These are phyloP conservation scores for Geranomyces michiganensis DNA, from an alignment of 192 early-diverging fungal species.

Conservation along the genomic window DNA sequence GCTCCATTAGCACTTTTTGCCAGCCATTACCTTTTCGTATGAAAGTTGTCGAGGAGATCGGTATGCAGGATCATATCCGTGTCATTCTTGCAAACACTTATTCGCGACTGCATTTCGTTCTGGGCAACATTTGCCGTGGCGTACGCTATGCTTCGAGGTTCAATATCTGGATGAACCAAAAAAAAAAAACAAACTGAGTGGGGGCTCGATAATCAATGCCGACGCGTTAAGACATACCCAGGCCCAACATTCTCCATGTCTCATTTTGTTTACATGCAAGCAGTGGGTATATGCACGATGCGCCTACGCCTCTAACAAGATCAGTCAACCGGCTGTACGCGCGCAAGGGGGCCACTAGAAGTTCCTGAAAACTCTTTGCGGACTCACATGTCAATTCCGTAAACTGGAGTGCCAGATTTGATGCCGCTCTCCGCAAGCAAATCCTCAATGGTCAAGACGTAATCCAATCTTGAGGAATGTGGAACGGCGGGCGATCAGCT, in stretches of 20 bases:
- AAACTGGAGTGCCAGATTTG: conserved; percentile 18
- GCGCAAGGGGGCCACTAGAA: background rate
- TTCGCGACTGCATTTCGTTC: conserved; percentile 64
- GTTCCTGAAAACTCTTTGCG: background rate
- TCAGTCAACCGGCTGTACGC: background rate
- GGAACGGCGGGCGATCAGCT: no score
- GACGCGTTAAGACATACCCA: conserved; percentile 51
- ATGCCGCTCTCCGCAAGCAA: conserved; percentile 40
- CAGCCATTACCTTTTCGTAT: background rate
- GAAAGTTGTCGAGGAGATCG: conserved; percentile 14
- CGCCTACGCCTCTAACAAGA: conserved; percentile 73
- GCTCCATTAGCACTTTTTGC: no score
- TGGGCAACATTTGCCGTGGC: conserved; percentile 66
- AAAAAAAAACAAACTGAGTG: no score
- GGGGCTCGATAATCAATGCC: no score
- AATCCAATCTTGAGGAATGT: conserved; percentile 57
- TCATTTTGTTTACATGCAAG: conserved; percentile 64
- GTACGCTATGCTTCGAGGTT: conserved; percentile 59
- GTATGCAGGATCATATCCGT: conserved; percentile 26
- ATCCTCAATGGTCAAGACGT: conserved; percentile 71
- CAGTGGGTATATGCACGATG: conserved; percentile 91
- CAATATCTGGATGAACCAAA: conserved; percentile 62
- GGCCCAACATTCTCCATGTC: conserved; percentile 71
- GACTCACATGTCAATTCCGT: conserved; percentile 68
- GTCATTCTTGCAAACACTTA: conserved; percentile 51